Conservation (phyloP, 2,329 filamentous ascomycete species). For the Arthrobotrys entomopaga region DNA sequence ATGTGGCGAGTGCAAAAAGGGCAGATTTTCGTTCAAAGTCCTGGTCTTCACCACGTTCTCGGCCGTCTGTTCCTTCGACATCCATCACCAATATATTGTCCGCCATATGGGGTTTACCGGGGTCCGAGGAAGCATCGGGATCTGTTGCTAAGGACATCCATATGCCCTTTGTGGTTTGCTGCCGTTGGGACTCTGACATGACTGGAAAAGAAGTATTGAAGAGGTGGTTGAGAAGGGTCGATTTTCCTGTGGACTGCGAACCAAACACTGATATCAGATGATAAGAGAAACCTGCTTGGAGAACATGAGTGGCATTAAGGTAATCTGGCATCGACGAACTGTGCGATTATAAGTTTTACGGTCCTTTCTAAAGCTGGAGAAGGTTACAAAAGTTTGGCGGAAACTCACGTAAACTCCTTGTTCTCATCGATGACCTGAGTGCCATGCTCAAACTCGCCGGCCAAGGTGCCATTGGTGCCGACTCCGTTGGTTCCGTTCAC, state of each 20-base stretch:
- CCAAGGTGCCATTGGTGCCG: constrained; percentile 73
- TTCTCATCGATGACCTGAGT: constrained; percentile 97
- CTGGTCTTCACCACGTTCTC: constrained; percentile 96
- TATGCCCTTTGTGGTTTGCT: constrained; percentile 98
- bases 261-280: constrained; percentile 99
- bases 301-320: constrained; percentile 79
- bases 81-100: constrained; percentile 99
- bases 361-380: constrained; percentile 5
- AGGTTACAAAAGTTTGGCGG: neutral
- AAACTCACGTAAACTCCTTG: constrained; percentile 90
- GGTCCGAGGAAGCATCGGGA: constrained; percentile 64
- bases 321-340: constrained; percentile 84
- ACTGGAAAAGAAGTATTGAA: constrained; percentile 97
- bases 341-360: constrained; percentile 32
- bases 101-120: constrained; percentile 75
- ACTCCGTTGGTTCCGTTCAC: constrained; percentile 86
- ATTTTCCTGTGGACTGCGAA: constrained; percentile 98
- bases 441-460: constrained; percentile 84
- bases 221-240: constrained; percentile 92
- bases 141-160: constrained; percentile 99
- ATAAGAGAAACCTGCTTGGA: constrained; percentile 95
- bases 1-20: constrained; percentile 94
- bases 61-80: constrained; percentile 95
- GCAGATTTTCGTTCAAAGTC: constrained; percentile 99
- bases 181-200: constrained; percentile 93